Evolutionary conservation across 2,329 filamentous ascomycete genomes (phyloP).

Genomic region (Xylariaceae sp.): DNA sequence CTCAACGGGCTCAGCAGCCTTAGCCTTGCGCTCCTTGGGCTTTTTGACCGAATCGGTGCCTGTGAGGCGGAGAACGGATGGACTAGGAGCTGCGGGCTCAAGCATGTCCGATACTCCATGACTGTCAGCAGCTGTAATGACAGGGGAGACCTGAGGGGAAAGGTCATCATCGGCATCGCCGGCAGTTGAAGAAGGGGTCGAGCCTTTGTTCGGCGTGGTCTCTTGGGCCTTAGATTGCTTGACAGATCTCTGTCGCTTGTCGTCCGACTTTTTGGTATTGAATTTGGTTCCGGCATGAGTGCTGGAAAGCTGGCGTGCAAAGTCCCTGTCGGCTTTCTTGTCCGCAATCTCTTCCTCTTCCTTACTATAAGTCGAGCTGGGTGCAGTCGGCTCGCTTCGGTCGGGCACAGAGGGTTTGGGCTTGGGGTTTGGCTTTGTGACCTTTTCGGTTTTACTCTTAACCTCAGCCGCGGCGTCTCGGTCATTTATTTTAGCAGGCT

Average conservation of each 20-base stretch:
- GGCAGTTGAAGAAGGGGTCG: constrained; percentile 63
- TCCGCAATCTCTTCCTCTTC: constrained; percentile 56
- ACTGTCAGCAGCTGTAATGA: constrained; percentile 51
- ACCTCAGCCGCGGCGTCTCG: constrained; percentile 30
- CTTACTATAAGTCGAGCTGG: constrained; percentile 38
- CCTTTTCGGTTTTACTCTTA: constrained; percentile 39
- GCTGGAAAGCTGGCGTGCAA: constrained; percentile 68
- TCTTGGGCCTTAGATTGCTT: constrained; percentile 63
- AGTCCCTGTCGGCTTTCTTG: constrained; percentile 57
- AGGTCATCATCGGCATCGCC: constrained; percentile 79
- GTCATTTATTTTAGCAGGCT: constrained; percentile 25
- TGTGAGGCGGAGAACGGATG: constrained; percentile 74
- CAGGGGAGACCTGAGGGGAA: constrained; percentile 65
- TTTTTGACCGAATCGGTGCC: constrained; percentile 60
- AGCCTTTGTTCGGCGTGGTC: constrained; percentile 47
- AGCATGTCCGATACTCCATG: constrained; percentile 89
- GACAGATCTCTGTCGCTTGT: constrained; percentile 64
- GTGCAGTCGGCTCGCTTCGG: constrained; percentile 18
- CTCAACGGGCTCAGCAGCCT: constrained; percentile 64
- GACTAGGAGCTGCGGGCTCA: constrained; percentile 63
- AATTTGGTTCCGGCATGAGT: constrained; percentile 66
- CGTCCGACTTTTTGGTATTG: constrained; percentile 49
- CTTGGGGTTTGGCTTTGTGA: constrained; percentile 36
- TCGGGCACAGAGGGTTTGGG: constrained; percentile 29
- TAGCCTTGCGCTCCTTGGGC: constrained; percentile 58